Evolutionary conservation across 345 rosid genomes (phyloP), one percentile per base, ranked within the genome.

Genomic region (Excoecaria cochinchinensis): DNA sequence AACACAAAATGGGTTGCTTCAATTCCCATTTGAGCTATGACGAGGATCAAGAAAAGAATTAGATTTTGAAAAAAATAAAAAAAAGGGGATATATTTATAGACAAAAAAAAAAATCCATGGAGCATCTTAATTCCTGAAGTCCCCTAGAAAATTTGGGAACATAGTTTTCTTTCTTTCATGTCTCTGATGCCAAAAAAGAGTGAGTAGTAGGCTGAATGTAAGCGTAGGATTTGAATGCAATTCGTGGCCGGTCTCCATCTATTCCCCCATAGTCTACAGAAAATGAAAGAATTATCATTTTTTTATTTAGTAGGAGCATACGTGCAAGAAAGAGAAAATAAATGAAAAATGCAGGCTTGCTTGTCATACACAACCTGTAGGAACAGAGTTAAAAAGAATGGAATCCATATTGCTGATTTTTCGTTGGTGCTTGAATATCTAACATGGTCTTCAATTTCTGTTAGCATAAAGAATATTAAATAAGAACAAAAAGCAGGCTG

Each of bases 371-470:
- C 25, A 60, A 60, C 17, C 65, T 24, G 38, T 1, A 25, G 65
- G 6, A 60, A 36, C 7, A 3, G 19, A 14, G 65, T 25, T 12
- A 60, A 22, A 60, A 31, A 24, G 39, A 40, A 24, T 16, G 40
- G 38, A 56, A 56, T 60, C 65, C 65, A 31, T 60, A 24, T 25
- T 50, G 7, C 60, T 22, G 55, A 51, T 55, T 72, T 39, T 31
- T 73, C 62, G 31, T 40, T 63, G 79, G n/a, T 24, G 81, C 69
- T 71, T 82, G 87, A 52, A 57, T 53, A 65, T 88, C 89, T 8
- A 89, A 83, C 39, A 90, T 77, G 70, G 82, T 79, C 87, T 89
- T 90, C 84, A 93, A 73, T 79, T 90, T 91, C 98, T 93, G 90
- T 70, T 51, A 44, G 53, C 8, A 31, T 57, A 25, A 1, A 77